A percentile compares a stretch with the other conserved stretches of the same genome.
Conservation (phyloP, 2,329 filamentous ascomycete genomes). For the Fusarium denticulatum region DNA sequence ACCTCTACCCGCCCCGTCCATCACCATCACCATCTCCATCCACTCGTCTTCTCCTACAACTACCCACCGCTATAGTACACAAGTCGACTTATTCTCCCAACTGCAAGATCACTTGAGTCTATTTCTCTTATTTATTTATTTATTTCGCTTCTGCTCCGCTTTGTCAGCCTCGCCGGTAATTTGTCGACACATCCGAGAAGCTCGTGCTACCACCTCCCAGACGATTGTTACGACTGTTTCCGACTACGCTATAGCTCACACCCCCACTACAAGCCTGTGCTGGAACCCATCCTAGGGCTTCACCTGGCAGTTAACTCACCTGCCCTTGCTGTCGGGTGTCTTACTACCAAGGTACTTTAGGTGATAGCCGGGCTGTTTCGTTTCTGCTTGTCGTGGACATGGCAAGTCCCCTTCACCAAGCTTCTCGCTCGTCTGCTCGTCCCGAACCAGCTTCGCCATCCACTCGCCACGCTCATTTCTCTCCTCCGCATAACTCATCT, state of each 20-base stretch:
- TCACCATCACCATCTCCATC: conserved; percentile 28
- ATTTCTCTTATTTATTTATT: not conserved
- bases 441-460: conserved; percentile 36
- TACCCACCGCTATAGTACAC: not conserved
- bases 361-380: not conserved
- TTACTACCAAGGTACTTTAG: not conserved
- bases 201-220: conserved; percentile 28
- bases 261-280: conserved; percentile 25
- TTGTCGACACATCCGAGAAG: conserved; percentile 17
- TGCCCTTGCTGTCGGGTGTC: conserved; percentile 7
- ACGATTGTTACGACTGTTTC: conserved; percentile 20
- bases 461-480: conserved; percentile 30
- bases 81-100: conserved; percentile 31
- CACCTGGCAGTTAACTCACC: conserved; percentile 11
- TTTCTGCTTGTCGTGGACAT: conserved; percentile 33
- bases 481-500: conserved; percentile 26
- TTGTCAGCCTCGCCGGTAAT: not conserved
- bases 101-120: conserved; percentile 12
- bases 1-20: conserved; percentile 36
- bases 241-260: conserved; percentile 16
- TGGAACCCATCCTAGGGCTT: conserved; percentile 27
- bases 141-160: not conserved
- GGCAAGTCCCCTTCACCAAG: conserved; percentile 40
- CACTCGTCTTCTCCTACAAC: conserved; percentile 24
- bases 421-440: conserved; percentile 35